Conservation (phyloP, 164 flowering plant genomes). For the Umbilicus rupestris region DNA sequence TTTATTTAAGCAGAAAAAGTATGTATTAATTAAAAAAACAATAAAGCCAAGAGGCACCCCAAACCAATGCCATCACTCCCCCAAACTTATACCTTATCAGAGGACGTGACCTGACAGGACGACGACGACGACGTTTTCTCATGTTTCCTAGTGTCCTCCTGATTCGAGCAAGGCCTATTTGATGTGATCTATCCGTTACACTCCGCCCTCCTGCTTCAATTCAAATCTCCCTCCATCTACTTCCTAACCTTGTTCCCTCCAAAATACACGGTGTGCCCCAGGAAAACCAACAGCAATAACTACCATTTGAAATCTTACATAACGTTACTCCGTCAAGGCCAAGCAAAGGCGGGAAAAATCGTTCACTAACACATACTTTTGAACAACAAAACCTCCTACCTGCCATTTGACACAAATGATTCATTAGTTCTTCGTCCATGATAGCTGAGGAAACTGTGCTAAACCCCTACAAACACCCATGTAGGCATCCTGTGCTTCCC, state of each 20-base stretch:
- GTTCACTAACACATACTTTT: background rate
- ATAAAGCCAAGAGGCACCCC: no score
- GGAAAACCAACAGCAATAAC: background rate
- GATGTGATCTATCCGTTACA: background rate
- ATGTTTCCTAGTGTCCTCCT: no score
- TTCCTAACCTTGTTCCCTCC: conserved; percentile 4
- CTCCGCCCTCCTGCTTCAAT: background rate
- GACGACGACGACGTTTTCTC: no score
- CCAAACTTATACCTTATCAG: no score
- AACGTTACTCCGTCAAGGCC: background rate
- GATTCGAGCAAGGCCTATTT: no score
- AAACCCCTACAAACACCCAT: background rate
- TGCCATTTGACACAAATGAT: background rate
- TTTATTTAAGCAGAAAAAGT: no score
- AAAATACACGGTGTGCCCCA: background rate
- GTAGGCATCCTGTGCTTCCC: conserved; percentile 7
- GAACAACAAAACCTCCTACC: conserved; percentile 3
- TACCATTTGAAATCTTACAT: conserved; percentile 1
- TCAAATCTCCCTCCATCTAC: conserved; percentile 1
- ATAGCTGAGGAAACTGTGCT: background rate
- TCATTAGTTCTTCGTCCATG: background rate
- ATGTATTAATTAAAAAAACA: no score
- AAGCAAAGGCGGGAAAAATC: background rate
- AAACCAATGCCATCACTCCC: no score
- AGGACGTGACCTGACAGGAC: no score